A percentile compares a stretch with the other conserved stretches of the same genome.
Conservation (phyloP, 169 alveolate species). For the Plasmodium blacklocki region DNA sequence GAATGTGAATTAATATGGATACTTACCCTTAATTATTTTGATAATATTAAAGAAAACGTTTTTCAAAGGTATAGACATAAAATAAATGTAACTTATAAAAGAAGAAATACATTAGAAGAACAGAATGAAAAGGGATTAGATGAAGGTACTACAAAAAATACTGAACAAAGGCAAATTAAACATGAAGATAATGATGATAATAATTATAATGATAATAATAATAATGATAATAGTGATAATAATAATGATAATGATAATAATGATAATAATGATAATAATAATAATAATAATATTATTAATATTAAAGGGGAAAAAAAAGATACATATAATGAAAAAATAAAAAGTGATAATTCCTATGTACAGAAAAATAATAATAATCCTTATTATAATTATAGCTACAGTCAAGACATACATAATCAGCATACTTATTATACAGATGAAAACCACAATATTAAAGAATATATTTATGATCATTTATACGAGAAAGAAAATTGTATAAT, state of each 20-base stretch:
- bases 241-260: background rate
- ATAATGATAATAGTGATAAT: background rate
- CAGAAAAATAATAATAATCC: background rate
- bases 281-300: background rate
- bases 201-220: background rate
- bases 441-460: slow-evolving; percentile 32
- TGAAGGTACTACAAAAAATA: background rate
- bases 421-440: slow-evolving; percentile 1
- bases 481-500: slow-evolving; percentile 39
- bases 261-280: background rate
- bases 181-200: background rate
- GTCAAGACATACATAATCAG: background rate
- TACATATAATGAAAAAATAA: background rate
- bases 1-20: slow-evolving; percentile 70
- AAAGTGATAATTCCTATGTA: background rate
- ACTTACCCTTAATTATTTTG: slow-evolving; percentile 56
- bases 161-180: background rate
- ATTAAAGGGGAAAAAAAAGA: background rate
- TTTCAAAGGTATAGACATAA: slow-evolving; percentile 51
- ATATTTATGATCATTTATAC: slow-evolving; percentile 21
- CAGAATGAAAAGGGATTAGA: background rate
- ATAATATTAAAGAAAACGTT: slow-evolving; percentile 21
- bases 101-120: too few relatives aligned
- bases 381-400: background rate
- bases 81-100: slow-evolving; percentile 31